A percentile compares a stretch with the other conserved stretches of the same genome.
Evolutionary conservation across 176 grass and related monocot species (phyloP).

Genomic region (Leersia perrieri): DNA sequence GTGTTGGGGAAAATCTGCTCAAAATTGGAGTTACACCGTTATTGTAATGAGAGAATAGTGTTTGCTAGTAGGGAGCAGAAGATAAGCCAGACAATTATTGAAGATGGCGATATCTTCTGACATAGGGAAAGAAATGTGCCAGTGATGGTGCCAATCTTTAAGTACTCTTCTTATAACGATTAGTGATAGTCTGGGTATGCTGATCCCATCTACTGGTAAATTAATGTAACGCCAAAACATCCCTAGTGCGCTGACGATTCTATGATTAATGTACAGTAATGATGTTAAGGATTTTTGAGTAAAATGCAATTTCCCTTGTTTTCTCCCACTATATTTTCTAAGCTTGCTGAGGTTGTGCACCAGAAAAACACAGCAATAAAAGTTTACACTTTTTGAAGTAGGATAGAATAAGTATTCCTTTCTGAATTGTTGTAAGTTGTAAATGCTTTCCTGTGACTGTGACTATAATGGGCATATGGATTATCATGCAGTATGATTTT

Average conservation of each 20-base stretch:
- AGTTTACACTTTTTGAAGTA: background rate
- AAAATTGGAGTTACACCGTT: background rate
- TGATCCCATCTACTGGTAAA: background rate
- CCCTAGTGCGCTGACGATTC: background rate
- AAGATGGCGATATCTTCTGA: background rate
- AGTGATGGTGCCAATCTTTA: background rate
- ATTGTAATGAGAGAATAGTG: background rate
- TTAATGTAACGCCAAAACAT: background rate
- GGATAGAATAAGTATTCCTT: background rate
- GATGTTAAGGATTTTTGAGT: background rate
- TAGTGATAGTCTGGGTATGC: background rate
- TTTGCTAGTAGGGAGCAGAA: background rate
- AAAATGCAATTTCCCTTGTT: background rate
- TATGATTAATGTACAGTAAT: background rate
- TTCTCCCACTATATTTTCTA: background rate
- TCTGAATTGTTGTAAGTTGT: background rate
- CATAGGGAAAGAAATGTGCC: background rate
- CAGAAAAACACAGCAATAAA: background rate
- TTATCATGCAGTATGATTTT: background rate
- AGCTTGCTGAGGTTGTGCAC: background rate
- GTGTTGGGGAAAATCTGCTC: background rate
- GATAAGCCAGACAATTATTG: background rate
- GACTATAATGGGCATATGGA: background rate
- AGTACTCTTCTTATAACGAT: background rate
- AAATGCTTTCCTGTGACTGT: background rate